Evolutionary conservation across 1,284 basidiomycete genomes (phyloP), one percentile per base, ranked within the genome.

Genomic region (Fomitopsis betulina): DNA sequence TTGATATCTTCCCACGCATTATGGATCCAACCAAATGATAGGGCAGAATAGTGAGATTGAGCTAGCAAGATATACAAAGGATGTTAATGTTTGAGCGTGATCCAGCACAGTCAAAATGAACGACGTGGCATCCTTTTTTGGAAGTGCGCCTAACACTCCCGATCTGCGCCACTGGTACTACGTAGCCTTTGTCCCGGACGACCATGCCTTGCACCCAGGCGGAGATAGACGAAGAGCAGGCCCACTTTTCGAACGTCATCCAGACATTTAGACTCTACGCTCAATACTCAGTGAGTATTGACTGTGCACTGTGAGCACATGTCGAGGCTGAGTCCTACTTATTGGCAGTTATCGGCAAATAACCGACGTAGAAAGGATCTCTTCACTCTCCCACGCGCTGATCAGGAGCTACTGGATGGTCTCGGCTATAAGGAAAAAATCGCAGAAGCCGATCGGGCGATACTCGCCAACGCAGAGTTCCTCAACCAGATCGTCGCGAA

Each of bases 361-460:
- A 87, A 89, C 66, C 80, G 88, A 35, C 81, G 90, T 23, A 72
- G 89, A 63, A 89, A 89, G 62, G 90, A 92, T 62, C 72, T 89
- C 0, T 85, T 82, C 64, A 79, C 76, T 0, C 77, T 92, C 3
- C 79, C 87, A 0, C 72, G 71, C 35, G 77, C 75, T 35, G 89
- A 92, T 69, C 82, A 83, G 64, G 79, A 79, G 4, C 69, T 90
- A 0, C 75, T 93, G 0, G 78, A 82, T 17, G 63, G 67, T 7
- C 67, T 91, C 4, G 86, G 87, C 6, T 91, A 89, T 70, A 85
- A 84, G 65, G 71, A 80, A 53, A 89, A 88, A 65, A 76, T 93
- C 0, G 77, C 82, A 21, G 80, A 78, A 39, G 83, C 87, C 19
- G 90, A 93, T 69, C 70, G 77, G 0, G 87, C 88, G 13, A 91